Evolutionary conservation across 768 basidiomycete species (phyloP), one percentile per base, ranked within the genome.

Genomic region (Tulasnella sp.): DNA sequence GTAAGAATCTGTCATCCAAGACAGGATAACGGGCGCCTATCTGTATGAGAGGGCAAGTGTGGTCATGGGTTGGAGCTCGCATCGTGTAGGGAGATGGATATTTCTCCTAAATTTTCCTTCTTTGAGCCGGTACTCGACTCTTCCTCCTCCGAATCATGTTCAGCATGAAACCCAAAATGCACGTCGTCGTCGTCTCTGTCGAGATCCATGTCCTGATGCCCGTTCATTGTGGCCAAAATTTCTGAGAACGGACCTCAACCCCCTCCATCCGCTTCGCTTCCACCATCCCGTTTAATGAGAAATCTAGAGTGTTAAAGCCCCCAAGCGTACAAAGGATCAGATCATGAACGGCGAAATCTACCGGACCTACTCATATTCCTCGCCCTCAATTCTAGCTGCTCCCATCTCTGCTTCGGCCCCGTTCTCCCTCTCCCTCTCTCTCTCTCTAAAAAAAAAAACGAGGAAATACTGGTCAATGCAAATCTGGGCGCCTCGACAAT

Each of bases 1-100:
- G 78, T 71, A 98, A 98, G 73, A 97, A 98, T 76, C 76, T 81
- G 68, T 98, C 94, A 69, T 97, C 84, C 29, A 97, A 78, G 44
- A 77, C 76, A 4, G 76, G 70, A 59, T 76, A 73, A 66, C 45
- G 56, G n/a, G 58, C 62, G 59, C 68, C 59, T 53, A 8, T 49
- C 29, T 49, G 44, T 25, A 42, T 21, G 8, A 45, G 45, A 22
- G 5, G 73, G 66, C 45, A 53, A n/a, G n/a, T n/a, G n/a, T n/a
- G n/a, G n/a, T n/a, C n/a, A n/a, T n/a, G 11, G 42, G 34, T 38
- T 38, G 34, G 34, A 38, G 15, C 34, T 38, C 7, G 34, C 15
- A 38, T 68, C 2, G 65, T 67, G 30, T 71, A 66, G 66, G 21
- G 62, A 17, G 68, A 72, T 8, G 69, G 68, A 4, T 71, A 72